Evolutionary conservation across 352 stramenopile species (phyloP), one percentile per base, ranked within the genome.

Genomic region (Pythium volutum): DNA sequence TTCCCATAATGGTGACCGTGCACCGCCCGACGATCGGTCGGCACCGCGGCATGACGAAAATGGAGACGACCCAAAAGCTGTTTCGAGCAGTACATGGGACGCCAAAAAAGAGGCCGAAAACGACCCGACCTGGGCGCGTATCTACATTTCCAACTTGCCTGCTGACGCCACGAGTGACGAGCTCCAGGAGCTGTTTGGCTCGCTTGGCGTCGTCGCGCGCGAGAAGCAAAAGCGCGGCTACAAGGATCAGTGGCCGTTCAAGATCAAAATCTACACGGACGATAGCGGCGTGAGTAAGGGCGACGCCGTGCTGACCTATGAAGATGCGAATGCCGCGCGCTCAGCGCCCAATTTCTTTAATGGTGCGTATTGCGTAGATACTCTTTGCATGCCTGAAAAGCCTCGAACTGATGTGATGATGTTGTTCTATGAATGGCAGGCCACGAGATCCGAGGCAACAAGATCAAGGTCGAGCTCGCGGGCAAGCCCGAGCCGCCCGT

Each of bases 191-290:
- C 87, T 91, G 67, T 96, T 96, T 54, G 87, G 87, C 18, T 81
- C 83, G 27, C 81, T 96, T 34, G 87, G 87, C 25, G 62, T 94
- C 29, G 82, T 96, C 45, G 87, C 84, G 7, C 69, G 83, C 12
- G 84, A 94, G 68, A 94, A 93, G 69, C 87, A 94, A 61, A 93
- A 93, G 69, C 81, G 87, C 43, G 87, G 84, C 1, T 94, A 86
- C 71, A 93, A 93, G 62, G 84, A 96, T 62, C 83, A 96, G 60
- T 96, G 87, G 84, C 87, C 87, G 33, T 96, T 87, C 69, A 96
- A 96, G 75, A 94, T 96, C 70, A 96, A 92, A 65, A 78, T 96
- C 29, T 96, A 96, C 68, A 82, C 81, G 60, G 86, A 94, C 54
- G 70, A 87, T 14, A 71, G 69, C 54, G 84, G 84, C 11, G 55